These are phyloP conservation scores for Ceratocystis smalleyi DNA, from an alignment of 2,329 filamentous ascomycete species.

Conservation along the genomic window DNA sequence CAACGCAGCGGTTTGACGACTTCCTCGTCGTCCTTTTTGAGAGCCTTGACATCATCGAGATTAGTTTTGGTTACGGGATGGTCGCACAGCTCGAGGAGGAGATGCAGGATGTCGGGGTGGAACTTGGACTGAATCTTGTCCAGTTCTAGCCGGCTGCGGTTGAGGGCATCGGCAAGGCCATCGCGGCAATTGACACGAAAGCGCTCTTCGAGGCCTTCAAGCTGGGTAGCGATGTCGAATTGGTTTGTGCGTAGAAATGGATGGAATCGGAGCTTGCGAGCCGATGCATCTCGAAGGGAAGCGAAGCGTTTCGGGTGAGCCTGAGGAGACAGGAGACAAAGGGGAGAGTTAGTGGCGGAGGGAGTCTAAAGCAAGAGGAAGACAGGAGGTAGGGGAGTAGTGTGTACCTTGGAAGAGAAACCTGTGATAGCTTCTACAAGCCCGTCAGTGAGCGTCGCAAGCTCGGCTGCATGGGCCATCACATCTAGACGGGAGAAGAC, in stretches of 20 bases:
- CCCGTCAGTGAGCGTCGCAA: constrained; percentile 52
- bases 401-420: constrained; percentile 36
- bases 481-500: constrained; percentile 12
- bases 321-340: neutral
- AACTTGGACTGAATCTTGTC: constrained; percentile 40
- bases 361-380: neutral
- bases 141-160: constrained; percentile 43
- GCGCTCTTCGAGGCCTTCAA: constrained; percentile 69
- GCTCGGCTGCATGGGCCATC: constrained; percentile 57
- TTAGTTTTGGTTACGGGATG: constrained; percentile 56
- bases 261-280: constrained; percentile 34
- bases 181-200: constrained; percentile 70
- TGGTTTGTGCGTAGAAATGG: constrained; percentile 54
- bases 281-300: constrained; percentile 13
- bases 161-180: constrained; percentile 57
- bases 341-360: neutral
- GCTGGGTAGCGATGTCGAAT: constrained; percentile 50
- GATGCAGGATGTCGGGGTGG: constrained; percentile 62
- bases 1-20: constrained; percentile 46
- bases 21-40: constrained; percentile 27
- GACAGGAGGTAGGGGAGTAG: constrained; percentile 19
- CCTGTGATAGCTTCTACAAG: constrained; percentile 50
- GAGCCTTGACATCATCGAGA: constrained; percentile 44
- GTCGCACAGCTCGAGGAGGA: constrained; percentile 70
- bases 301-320: constrained; percentile 24